These are phyloP conservation scores for Bathelium albidoporum DNA, from an alignment of 495 filamentous ascomycete species.

Conservation along the genomic window DNA sequence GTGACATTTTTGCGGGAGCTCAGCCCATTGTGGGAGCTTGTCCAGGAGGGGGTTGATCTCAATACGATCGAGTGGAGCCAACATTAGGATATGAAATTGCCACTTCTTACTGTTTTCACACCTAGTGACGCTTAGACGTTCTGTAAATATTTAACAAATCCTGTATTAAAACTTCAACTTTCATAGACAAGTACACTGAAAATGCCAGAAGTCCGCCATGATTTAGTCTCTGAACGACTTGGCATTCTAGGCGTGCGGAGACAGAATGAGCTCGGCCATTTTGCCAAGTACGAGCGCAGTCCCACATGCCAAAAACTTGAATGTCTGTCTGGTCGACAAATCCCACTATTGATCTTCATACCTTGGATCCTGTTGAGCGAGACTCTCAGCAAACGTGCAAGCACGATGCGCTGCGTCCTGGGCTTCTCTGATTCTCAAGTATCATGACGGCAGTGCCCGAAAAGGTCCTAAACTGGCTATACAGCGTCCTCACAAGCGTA, in stretches of 20 bases:
- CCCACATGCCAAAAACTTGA: background rate
- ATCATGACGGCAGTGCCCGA: slow-evolving; percentile 70
- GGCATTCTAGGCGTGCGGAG: background rate
- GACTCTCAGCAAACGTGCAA: background rate
- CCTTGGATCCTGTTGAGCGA: background rate
- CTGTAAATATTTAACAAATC: background rate
- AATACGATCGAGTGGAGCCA: slow-evolving; percentile 98
- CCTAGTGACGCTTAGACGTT: background rate
- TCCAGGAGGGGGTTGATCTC: slow-evolving; percentile 91
- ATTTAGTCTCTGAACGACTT: background rate
- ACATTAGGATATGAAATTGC: slow-evolving; percentile 52
- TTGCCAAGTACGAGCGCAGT: background rate
- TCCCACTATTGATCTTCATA: background rate
- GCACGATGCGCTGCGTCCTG: background rate
- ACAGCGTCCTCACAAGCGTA: slow-evolving; percentile 78
- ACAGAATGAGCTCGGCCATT: background rate
- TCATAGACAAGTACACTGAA: background rate
- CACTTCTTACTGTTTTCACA: background rate
- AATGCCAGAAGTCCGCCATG: background rate
- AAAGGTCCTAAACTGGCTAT: slow-evolving; percentile 87
- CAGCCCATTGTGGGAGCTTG: slow-evolving; percentile 94
- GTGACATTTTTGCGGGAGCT: slow-evolving; percentile 90
- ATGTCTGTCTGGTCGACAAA: too few relatives aligned
- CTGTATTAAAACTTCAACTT: background rate
- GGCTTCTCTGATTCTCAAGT: background rate